Conservation (phyloP, 2,329 filamentous ascomycete species). For the Ophiosphaerella herpotricha region DNA sequence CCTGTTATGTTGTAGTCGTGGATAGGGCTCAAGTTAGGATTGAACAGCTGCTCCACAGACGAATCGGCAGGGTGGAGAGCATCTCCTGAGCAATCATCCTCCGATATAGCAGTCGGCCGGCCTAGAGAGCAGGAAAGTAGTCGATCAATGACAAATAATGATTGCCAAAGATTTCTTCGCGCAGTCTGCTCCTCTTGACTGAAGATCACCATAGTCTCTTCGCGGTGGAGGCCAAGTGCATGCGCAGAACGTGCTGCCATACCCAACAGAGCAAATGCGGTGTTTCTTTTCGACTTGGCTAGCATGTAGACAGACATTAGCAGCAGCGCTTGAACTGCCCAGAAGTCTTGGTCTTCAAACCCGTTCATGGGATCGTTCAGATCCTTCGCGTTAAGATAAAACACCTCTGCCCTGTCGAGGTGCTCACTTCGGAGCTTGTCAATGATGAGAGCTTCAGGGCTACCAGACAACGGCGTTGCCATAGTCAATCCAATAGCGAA, state of each 20-base stretch:
- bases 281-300: constrained; percentile 64
- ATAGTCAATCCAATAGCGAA: constrained; percentile 67
- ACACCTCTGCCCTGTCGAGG: constrained; percentile 63
- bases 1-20: constrained; percentile 41
- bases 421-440: constrained; percentile 56
- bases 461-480: constrained; percentile 58
- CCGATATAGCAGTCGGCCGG: constrained; percentile 64
- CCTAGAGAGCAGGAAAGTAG: constrained; percentile 67
- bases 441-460: constrained; percentile 57
- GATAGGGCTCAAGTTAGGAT: constrained; percentile 11
- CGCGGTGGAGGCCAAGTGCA: constrained; percentile 65
- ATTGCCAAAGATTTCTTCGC: constrained; percentile 66
- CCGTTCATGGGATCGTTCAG: constrained; percentile 55
- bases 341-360: constrained; percentile 67
- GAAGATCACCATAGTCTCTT: constrained; percentile 63
- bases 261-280: constrained; percentile 66
- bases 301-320: constrained; percentile 70
- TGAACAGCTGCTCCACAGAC: constrained; percentile 23
- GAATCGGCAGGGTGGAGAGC: constrained; percentile 42
- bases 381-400: constrained; percentile 64
- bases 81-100: constrained; percentile 64
- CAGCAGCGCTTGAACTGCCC: constrained; percentile 66
- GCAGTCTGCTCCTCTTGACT: constrained; percentile 51
- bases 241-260: constrained; percentile 65
- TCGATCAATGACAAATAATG: constrained; percentile 67